phyloP scores from a whole-genome alignment of 345 rosid species.

The Dipteronia dyeriana region DNA sequence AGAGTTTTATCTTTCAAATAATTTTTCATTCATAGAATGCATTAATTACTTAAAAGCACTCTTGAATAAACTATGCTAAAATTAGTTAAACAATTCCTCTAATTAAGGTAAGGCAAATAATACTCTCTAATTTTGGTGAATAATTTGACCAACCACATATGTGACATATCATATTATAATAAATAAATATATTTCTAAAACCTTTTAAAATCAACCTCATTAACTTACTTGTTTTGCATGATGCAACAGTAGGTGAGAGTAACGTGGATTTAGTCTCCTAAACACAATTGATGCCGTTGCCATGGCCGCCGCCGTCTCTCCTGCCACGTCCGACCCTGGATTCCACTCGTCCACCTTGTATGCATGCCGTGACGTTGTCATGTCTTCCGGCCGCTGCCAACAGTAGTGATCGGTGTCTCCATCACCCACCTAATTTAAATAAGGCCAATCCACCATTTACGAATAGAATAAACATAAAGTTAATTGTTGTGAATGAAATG shows the following conservation, averaged over 20 bases:
- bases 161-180: too few species aligned
- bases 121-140: constrained; percentile 21
- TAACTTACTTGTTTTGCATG: constrained; percentile 60
- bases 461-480: too few species aligned
- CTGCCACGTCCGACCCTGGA: constrained; percentile 82
- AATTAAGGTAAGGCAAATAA: constrained; percentile 4
- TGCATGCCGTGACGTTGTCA: constrained; percentile 73
- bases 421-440: constrained; percentile 63
- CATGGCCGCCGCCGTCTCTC: constrained; percentile 87
- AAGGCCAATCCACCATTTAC: background rate
- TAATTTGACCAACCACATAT: constrained; percentile 10
- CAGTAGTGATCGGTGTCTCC: constrained; percentile 88
- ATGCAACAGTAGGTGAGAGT: constrained; percentile 69
- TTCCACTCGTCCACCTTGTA: constrained; percentile 64
- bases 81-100: constrained; percentile 15
- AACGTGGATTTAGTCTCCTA: constrained; percentile 59
- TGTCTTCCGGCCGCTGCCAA: constrained; percentile 97
- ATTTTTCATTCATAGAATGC: background rate
- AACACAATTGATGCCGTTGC: constrained; percentile 88
- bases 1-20: too few species aligned
- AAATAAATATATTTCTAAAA: background rate
- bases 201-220: background rate
- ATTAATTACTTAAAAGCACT: background rate
- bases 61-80: too few species aligned
- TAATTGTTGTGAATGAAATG: too few species aligned